Base-by-base conservation (phyloP, 164 flowering plant genomes). In the Kalanchoe fedtschenkoi region DNA sequence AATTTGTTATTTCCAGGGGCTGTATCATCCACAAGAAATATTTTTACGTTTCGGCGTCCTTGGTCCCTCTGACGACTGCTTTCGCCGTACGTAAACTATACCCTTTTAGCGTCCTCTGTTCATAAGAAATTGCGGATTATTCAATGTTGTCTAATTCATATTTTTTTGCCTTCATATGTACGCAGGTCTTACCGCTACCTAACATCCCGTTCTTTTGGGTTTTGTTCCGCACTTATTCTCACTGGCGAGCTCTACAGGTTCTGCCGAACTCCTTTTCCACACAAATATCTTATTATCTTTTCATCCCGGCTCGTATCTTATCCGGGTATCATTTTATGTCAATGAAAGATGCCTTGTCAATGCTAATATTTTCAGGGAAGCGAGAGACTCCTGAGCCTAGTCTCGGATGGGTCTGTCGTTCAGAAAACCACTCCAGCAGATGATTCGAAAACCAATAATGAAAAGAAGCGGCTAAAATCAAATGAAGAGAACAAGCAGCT, bases 161-260 rank as follows among this genome's bases (percentile, higher is more conserved):
- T 54, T 60, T 66, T 1, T 4, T 53, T 58, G 11, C 13, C 42
- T 21, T 28, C 8, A 46, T 42, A 26, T 66, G 41, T 51, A 26
- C 35, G 3, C 43, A 93, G 97, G 80, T 93, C 68, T 69, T 93
- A 54, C 99, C 97, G 35, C 63, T 88, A 78, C 99, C 99, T 26
- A 93, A 93, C 61, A 58, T 93, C 58, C 96, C 99, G 10, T 93
- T 93, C 80, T 93, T 93, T 77, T 93, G 97, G 97, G 65, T 83
- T 46, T 72, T 85, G 46, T 93, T 82, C 58, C 99, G 99, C 59
- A 70, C 95, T 35, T 90, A 90, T 68, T 93, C 99, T 65, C 86
- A 93, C 67, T 93, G 97, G 97, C 82, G 86, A 75, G 99, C 97
- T 69, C 74, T 81, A 17, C 74, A 92, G 98, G 98, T 88, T 41